Conservation (phyloP, 352 stramenopile genomes). For the Phytophthora pinifolia region DNA sequence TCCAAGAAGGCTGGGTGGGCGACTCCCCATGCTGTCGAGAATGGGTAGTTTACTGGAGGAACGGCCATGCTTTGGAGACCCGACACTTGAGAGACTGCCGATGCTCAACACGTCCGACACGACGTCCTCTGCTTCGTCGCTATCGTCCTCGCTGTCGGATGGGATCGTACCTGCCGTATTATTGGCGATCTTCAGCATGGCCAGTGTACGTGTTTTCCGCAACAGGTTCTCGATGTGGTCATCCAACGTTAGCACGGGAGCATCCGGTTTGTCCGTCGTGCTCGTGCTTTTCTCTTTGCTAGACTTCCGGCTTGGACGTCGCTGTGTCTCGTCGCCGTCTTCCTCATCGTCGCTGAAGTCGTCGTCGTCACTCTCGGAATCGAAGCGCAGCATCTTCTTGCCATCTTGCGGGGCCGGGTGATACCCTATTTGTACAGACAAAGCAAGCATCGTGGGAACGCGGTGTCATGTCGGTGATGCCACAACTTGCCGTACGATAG, state of each 20-base stretch:
- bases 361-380: constrained; percentile 42
- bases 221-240: constrained; percentile 73
- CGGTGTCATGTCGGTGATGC: no score
- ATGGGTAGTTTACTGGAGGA: constrained; percentile 25
- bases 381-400: constrained; percentile 47
- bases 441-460: background rate
- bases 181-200: constrained; percentile 72
- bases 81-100: constrained; percentile 8
- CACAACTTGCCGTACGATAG: constrained; percentile 45
- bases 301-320: constrained; percentile 2
- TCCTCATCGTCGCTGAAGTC: constrained; percentile 14
- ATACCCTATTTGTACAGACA: constrained; percentile 40
- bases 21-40: constrained; percentile 39
- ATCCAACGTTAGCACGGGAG: constrained; percentile 44
- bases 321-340: constrained; percentile 1
- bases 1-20: constrained; percentile 21
- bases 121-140: constrained; percentile 39
- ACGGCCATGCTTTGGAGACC: constrained; percentile 14
- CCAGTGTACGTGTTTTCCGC: constrained; percentile 60
- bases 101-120: constrained; percentile 33
- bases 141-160: constrained; percentile 47
- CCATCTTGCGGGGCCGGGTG: constrained; percentile 34
- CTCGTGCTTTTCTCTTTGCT: constrained; percentile 8
- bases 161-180: constrained; percentile 65
- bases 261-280: background rate